These are phyloP conservation scores for Colletotrichum sublineola DNA, from an alignment of 2,329 filamentous ascomycete species.

Conservation along the genomic window DNA sequence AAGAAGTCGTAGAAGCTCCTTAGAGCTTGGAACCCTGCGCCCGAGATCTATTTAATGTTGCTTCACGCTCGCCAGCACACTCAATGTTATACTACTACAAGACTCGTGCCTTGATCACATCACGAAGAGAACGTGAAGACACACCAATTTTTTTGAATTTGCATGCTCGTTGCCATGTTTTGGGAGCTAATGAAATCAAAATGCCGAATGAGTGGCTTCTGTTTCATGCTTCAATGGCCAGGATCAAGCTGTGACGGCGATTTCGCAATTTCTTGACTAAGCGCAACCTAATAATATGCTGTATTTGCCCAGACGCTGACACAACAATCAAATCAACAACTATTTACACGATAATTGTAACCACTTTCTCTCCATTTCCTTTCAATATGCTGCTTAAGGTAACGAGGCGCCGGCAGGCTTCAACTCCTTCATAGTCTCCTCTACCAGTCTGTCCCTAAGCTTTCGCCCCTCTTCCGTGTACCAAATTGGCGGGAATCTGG, in stretches of 20 bases:
- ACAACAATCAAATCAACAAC: not conserved
- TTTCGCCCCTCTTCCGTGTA: conserved; percentile 53
- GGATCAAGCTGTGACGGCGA: not conserved
- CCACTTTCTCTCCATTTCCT: not conserved
- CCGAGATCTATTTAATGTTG: not conserved
- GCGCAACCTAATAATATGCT: no score
- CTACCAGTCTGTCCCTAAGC: conserved; percentile 55
- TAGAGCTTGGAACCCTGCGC: conserved; percentile 39
- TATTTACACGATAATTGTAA: not conserved
- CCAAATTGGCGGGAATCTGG: conserved; percentile 51
- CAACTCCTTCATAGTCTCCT: conserved; percentile 54
- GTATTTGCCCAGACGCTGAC: not conserved
- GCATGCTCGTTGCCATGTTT: not conserved
- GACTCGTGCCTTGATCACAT: no score
- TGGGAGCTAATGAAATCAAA: no score
- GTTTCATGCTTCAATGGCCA: not conserved
- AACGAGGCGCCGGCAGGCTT: conserved; percentile 9
- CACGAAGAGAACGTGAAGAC: no score
- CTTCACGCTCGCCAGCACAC: not conserved
- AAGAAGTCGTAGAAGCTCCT: conserved; percentile 33
- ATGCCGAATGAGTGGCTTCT: not conserved
- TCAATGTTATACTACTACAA: no score
- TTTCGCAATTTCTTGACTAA: fast-evolving
- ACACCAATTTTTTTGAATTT: not conserved
- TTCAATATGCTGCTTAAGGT: not conserved